A percentile compares a stretch with the other conserved stretches of the same genome.
These are phyloP conservation scores for Penicillium glabrum DNA, from an alignment of 2,329 filamentous ascomycete species.

Conservation along the genomic window DNA sequence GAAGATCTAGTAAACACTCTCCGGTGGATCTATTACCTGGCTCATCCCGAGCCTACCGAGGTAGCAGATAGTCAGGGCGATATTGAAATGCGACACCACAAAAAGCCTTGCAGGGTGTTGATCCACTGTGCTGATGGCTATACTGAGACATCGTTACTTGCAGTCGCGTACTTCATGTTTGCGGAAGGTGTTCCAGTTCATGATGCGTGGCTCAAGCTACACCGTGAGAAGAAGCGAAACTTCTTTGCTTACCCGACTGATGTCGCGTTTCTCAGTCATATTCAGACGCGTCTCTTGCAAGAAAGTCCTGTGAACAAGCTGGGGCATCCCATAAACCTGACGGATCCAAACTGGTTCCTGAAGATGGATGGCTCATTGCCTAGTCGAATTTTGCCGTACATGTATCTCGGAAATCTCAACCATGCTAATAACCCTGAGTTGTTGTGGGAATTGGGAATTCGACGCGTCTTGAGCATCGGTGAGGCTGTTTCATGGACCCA, in stretches of 20 bases:
- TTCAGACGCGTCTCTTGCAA: slow-evolving; percentile 73
- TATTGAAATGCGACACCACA: slow-evolving; percentile 50
- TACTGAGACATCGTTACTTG: slow-evolving; percentile 87
- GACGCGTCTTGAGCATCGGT: slow-evolving; percentile 85
- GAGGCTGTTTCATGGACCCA: slow-evolving; percentile 82
- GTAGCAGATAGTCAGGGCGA: slow-evolving; percentile 56
- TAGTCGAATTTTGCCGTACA: slow-evolving; percentile 83
- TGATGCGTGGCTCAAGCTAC: slow-evolving; percentile 83
- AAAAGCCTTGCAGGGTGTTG: slow-evolving; percentile 66
- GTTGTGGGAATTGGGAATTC: slow-evolving; percentile 75
- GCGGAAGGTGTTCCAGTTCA: slow-evolving; percentile 78
- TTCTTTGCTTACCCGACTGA: slow-evolving; percentile 96
- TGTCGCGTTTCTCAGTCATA: slow-evolving; percentile 74
- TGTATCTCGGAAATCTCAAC: slow-evolving; percentile 91
- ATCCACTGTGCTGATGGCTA: slow-evolving; percentile 96
- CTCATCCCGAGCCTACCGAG: slow-evolving; percentile 58
- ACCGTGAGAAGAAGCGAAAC: slow-evolving; percentile 78
- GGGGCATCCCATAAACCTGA: slow-evolving; percentile 25
- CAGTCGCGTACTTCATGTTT: slow-evolving; percentile 90
- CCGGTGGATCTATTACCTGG: slow-evolving; percentile 83
- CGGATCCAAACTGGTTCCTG: slow-evolving; percentile 74
- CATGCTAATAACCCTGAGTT: slow-evolving; percentile 94
- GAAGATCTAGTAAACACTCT: slow-evolving; percentile 84
- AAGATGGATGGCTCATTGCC: slow-evolving; percentile 88
- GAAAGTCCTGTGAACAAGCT: slow-evolving; percentile 35